A percentile compares a stretch with the other conserved stretches of the same genome.
Conservation (phyloP, 495 filamentous ascomycete species). For the Lepidopterella palustris region DNA sequence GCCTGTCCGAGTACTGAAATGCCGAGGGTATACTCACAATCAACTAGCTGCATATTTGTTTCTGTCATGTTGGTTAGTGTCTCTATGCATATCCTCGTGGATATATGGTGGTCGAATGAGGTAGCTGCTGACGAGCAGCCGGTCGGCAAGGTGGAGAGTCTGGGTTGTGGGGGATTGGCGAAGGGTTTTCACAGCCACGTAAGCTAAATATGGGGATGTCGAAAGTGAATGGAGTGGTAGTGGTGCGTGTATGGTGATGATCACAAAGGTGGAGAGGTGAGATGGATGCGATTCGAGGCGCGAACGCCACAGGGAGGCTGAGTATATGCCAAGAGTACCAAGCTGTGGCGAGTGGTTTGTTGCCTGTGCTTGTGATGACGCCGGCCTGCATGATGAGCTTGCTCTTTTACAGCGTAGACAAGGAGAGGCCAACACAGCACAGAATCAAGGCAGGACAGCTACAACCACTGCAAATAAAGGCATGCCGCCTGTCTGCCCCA, state of each 20-base stretch:
- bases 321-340: not conserved
- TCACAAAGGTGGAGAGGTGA: not conserved
- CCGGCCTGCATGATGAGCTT: not conserved
- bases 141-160: not conserved
- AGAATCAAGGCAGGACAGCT: not conserved
- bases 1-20: not conserved
- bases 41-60: constrained; percentile 77
- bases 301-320: not conserved
- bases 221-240: not conserved
- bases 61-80: constrained; percentile 59
- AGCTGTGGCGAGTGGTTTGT: not conserved
- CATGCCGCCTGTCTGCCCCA: too few species aligned
- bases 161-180: constrained; percentile 2
- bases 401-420: not conserved
- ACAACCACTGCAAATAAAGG: too few species aligned
- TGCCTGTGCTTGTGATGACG: not conserved
- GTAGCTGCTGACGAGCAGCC: not conserved
- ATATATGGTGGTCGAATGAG: constrained; percentile 3
- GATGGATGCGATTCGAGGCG: not conserved
- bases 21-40: constrained; percentile 54
- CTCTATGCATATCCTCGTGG: constrained; percentile 22
- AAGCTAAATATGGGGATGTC: not conserved
- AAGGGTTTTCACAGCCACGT: not conserved
- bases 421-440: not conserved
- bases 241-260: not conserved